Percentiles rank a stretch among this genome's conserved stretches.
Evolutionary conservation across 2,329 filamentous ascomycete species (phyloP).

Genomic region (Dactylellina cionopaga): DNA sequence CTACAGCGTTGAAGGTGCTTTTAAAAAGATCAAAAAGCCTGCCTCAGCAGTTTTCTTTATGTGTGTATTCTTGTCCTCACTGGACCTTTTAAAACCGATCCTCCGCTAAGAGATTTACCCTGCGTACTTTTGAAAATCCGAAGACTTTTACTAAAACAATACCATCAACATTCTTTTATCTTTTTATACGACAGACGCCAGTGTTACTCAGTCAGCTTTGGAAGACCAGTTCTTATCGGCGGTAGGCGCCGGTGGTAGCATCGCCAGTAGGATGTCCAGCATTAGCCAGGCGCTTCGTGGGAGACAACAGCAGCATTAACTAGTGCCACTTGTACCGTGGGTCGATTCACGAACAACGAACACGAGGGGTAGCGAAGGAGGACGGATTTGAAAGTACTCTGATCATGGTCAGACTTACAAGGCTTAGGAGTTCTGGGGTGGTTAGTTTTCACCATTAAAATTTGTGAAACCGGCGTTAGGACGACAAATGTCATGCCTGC

Average conservation of each 20-base stretch:
- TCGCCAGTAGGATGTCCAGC: conserved; percentile 73
- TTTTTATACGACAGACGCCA: conserved; percentile 71
- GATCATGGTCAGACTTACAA: no score
- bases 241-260: conserved; percentile 70
- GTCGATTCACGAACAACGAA: no score
- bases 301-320: conserved; percentile 24
- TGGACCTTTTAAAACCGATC: conserved; percentile 37
- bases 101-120: conserved; percentile 49
- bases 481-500: no score
- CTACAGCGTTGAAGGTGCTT: no score
- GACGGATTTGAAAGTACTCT: no score
- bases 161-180: conserved; percentile 43
- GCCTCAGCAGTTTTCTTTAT: neutral
- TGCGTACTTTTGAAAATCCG: conserved; percentile 19
- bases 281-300: conserved; percentile 68
- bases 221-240: conserved; percentile 80
- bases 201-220: conserved; percentile 80
- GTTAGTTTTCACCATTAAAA: no score
- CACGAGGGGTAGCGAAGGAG: no score
- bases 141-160: conserved; percentile 50
- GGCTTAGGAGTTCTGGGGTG: no score
- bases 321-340: no score
- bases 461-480: no score
- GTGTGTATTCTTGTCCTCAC: conserved; percentile 14
- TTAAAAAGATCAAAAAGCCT: no score